These are phyloP conservation scores for Colletotrichum sp. DNA, from an alignment of 2,329 filamentous ascomycete species.

Conservation along the genomic window DNA sequence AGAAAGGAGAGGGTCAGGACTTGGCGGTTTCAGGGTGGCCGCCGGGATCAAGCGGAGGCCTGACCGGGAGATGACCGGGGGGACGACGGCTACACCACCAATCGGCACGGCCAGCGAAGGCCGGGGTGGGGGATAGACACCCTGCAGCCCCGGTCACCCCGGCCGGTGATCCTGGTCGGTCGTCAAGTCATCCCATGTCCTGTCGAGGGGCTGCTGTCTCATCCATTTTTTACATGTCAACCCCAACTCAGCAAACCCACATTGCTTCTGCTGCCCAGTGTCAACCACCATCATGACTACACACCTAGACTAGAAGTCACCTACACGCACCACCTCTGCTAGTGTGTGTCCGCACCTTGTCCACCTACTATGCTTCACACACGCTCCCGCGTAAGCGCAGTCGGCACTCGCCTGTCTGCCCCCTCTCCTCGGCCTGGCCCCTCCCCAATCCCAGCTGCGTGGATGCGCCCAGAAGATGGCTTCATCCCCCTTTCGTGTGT, in stretches of 20 bases:
- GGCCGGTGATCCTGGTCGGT: background rate
- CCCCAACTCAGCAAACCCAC: background rate
- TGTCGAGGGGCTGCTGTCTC: conserved; percentile 7
- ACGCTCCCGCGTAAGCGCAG: conserved; percentile 2
- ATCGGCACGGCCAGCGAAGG: conserved; percentile 18
- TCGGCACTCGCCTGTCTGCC: conserved; percentile 3
- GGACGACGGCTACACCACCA: background rate
- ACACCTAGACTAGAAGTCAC: background rate
- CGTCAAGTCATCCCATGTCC: background rate
- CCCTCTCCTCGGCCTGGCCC: background rate
- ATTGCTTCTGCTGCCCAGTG: background rate
- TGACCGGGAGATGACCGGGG: background rate
- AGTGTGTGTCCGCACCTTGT: background rate
- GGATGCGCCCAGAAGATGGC: background rate
- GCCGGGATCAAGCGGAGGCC: conserved; percentile 8
- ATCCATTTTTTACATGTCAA: background rate
- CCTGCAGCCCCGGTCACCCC: background rate
- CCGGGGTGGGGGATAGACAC: background rate
- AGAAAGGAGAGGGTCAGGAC: conserved; percentile 17
- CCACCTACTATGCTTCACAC: background rate
- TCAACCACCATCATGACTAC: background rate
- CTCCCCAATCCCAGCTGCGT: background rate
- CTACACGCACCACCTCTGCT: background rate
- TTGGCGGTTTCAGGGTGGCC: conserved; percentile 20
- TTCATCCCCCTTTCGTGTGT: background rate